Evolutionary conservation across 148 eudicot genomes (phyloP).

Genomic region (Silene uniflora): DNA sequence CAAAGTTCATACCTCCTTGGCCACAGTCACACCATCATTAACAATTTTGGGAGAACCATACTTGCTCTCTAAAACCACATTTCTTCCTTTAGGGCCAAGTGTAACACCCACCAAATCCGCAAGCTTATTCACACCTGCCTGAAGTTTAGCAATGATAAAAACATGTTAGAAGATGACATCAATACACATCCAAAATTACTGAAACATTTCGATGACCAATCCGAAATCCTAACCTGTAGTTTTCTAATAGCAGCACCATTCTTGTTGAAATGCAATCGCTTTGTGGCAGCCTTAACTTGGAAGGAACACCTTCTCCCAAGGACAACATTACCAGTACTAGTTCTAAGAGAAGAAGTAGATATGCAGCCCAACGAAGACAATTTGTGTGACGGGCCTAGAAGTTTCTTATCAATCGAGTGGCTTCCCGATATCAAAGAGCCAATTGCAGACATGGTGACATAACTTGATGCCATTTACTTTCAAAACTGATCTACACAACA

Average conservation of each 20-base stretch:
- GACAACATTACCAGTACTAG: slow-evolving; percentile 18
- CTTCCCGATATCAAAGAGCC: slow-evolving; percentile 40
- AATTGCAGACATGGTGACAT: slow-evolving; percentile 43
- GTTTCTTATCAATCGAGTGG: slow-evolving; percentile 37
- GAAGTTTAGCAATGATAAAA: slow-evolving; percentile 5
- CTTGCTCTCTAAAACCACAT: slow-evolving; percentile 61
- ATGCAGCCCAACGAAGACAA: slow-evolving; percentile 38
- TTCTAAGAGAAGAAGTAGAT: slow-evolving; percentile 29
- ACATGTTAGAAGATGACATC: background rate
- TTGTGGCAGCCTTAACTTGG: slow-evolving; percentile 34
- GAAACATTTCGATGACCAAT: background rate
- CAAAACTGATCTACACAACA: slow-evolving; percentile 7
- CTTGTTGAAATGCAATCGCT: slow-evolving; percentile 45
- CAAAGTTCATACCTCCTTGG: slow-evolving; percentile 44
- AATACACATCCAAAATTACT: background rate
- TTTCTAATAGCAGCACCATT: slow-evolving; percentile 52
- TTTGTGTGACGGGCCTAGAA: slow-evolving; percentile 21
- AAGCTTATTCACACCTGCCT: slow-evolving; percentile 63
- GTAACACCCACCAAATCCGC: slow-evolving; percentile 71
- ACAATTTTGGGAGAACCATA: slow-evolving; percentile 56
- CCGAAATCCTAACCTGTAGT: slow-evolving; percentile 35
- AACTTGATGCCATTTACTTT: slow-evolving; percentile 46
- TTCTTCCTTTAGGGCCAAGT: slow-evolving; percentile 65
- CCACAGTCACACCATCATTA: slow-evolving; percentile 62
- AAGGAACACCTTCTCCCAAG: slow-evolving; percentile 29